Conservation (phyloP, 192 early-diverging fungal genomes). For the Backusella tarrabulga region DNA sequence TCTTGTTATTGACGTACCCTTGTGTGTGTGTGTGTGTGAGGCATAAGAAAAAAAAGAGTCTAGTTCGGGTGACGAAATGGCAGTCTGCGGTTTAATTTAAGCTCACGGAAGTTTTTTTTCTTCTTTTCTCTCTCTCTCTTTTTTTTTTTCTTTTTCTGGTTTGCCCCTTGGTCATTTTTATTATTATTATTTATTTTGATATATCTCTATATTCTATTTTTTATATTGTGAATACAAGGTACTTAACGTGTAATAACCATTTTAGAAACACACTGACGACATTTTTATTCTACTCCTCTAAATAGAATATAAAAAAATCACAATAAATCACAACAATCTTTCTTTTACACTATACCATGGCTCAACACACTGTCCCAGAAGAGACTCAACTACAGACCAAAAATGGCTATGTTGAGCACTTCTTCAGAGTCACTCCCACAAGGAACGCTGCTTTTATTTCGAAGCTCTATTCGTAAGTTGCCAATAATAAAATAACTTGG, state of each 20-base stretch:
- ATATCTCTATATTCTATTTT: not conserved
- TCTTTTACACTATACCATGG: not conserved
- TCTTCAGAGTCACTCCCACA: constrained; percentile 3
- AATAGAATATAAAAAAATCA: not conserved
- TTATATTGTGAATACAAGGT: not conserved
- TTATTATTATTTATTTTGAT: not conserved
- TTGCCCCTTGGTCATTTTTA: too few species aligned
- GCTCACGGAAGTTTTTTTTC: not conserved
- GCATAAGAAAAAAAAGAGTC: not conserved
- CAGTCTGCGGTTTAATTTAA: not conserved
- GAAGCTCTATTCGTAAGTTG: constrained; percentile 4
- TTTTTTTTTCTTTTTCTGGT: not conserved
- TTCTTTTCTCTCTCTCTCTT: not conserved
- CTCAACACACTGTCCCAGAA: not conserved
- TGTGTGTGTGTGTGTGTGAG: too few species aligned
- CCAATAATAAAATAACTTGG: not conserved
- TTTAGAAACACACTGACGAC: not conserved
- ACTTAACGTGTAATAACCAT: not conserved
- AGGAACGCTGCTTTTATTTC: constrained; percentile 11
- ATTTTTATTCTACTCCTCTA: not conserved
- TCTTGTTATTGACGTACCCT: too few species aligned
- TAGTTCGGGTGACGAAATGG: not conserved
- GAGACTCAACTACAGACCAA: not conserved
- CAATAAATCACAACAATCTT: too few species aligned
- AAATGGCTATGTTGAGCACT: not conserved